These are phyloP conservation scores for Colletotrichum sp. DNA, from an alignment of 2,329 filamentous ascomycete species.

Conservation along the genomic window DNA sequence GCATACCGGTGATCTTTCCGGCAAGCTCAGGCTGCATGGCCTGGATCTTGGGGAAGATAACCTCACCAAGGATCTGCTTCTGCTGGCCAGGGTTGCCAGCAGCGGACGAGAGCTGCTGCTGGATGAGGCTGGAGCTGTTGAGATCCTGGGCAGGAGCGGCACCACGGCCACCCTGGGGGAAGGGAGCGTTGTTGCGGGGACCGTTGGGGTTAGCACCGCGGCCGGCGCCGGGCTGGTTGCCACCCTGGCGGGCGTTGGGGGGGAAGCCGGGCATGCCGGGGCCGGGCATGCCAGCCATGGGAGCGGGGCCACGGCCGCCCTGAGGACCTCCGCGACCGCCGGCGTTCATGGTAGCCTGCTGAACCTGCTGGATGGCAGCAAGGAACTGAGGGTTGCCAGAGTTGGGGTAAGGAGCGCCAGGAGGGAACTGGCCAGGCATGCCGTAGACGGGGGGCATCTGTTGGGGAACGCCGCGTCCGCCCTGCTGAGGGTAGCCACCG, in stretches of 20 bases:
- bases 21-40: conserved; percentile 93
- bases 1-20: conserved; percentile 99
- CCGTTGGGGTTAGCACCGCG: conserved; percentile 46
- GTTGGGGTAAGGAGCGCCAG: conserved; percentile 72
- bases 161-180: conserved; percentile 52
- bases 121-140: conserved; percentile 46
- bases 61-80: conserved; percentile 98
- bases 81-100: conserved; percentile 73
- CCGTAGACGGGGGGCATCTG: conserved; percentile 88
- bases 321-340: conserved; percentile 68
- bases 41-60: conserved; percentile 98
- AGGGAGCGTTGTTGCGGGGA: conserved; percentile 44
- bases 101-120: conserved; percentile 61
- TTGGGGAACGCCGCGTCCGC: conserved; percentile 87
- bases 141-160: conserved; percentile 33
- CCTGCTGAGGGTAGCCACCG: conserved; percentile 81
- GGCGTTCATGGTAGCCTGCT: conserved; percentile 59
- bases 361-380: conserved; percentile 81
- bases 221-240: conserved; percentile 47
- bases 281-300: conserved; percentile 54
- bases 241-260: conserved; percentile 59
- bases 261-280: conserved; percentile 63
- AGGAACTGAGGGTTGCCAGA: conserved; percentile 81
- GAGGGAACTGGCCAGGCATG: conserved; percentile 80
- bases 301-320: conserved; percentile 75